Percentiles rank a stretch among this genome's conserved stretches.
Conservation (phyloP, 441 rosid genomes). For the Eutrema salsugineum region DNA sequence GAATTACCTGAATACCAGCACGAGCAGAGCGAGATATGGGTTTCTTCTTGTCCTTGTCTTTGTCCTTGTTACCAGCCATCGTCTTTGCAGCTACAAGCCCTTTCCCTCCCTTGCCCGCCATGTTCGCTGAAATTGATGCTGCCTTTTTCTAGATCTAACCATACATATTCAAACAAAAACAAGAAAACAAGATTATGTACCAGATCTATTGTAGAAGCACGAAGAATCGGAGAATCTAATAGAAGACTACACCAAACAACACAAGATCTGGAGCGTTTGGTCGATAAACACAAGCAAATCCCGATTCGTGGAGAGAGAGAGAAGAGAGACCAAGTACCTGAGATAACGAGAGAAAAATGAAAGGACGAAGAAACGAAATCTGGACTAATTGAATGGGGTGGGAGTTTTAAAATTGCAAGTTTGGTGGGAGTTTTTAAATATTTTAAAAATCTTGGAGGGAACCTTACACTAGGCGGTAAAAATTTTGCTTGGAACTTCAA, state of each 20-base stretch:
- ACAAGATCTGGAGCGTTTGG: not conserved
- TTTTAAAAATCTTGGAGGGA: no score
- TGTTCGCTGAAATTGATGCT: constrained; percentile 6
- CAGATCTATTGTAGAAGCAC: not conserved
- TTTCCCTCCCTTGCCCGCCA: constrained; percentile 99
- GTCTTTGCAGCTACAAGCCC: constrained; percentile 88
- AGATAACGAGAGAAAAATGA: no score
- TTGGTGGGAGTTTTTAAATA: no score
- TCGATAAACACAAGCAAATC: no score
- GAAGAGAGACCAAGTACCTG: no score
- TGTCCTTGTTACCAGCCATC: constrained; percentile 67
- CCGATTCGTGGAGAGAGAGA: no score
- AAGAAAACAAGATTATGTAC: constrained; percentile 19
- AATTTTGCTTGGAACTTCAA: no score
- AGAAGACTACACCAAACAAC: not conserved
- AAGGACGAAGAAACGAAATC: no score
- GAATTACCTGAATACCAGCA: constrained; percentile 81
- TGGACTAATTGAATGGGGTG: no score
- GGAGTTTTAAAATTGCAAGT: no score
- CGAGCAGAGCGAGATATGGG: constrained; percentile 91
- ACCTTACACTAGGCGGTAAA: no score
- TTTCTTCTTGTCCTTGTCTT: constrained; percentile 69
- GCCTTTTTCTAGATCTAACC: constrained; percentile 1
- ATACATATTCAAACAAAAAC: not conserved
- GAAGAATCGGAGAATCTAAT: not conserved